Conservation (phyloP, 2,329 filamentous ascomycete genomes). For the Falciphora oryzae region DNA sequence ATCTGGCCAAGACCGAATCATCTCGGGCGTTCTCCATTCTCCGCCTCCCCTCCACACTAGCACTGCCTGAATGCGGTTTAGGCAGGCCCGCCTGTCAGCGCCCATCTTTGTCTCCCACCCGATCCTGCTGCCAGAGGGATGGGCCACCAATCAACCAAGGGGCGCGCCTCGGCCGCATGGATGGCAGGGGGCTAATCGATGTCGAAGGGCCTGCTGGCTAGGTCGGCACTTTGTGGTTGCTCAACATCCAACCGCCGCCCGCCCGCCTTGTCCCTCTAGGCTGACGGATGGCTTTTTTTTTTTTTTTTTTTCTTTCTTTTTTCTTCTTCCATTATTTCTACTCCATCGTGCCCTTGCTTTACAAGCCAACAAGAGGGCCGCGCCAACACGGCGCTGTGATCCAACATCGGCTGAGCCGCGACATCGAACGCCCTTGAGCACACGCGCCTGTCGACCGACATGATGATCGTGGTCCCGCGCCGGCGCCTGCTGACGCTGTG, state of each 20-base stretch:
- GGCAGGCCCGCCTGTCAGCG: neutral
- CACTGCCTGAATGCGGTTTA: neutral
- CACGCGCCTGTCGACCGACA: neutral
- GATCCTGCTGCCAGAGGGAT: no score
- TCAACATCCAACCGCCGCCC: neutral
- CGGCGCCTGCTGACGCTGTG: neutral
- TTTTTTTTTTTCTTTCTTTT: neutral
- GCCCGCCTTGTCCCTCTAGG: neutral
- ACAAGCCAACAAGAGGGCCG: neutral
- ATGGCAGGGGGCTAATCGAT: neutral
- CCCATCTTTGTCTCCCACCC: neutral
- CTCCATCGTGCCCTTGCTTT: no score
- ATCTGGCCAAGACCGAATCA: no score
- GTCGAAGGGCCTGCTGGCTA: neutral
- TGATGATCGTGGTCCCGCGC: neutral
- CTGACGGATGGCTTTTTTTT: neutral
- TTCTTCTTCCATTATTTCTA: neutral
- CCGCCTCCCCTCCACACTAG: no score
- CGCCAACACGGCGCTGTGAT: no score
- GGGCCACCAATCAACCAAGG: no score
- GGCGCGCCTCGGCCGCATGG: no score
- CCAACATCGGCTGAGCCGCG: no score
- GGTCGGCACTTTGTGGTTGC: neutral
- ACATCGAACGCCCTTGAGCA: no score
- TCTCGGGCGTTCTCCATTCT: no score